Evolutionary conservation across 202 grass and related monocot species (phyloP).

Genomic region (Carex arenaria): DNA sequence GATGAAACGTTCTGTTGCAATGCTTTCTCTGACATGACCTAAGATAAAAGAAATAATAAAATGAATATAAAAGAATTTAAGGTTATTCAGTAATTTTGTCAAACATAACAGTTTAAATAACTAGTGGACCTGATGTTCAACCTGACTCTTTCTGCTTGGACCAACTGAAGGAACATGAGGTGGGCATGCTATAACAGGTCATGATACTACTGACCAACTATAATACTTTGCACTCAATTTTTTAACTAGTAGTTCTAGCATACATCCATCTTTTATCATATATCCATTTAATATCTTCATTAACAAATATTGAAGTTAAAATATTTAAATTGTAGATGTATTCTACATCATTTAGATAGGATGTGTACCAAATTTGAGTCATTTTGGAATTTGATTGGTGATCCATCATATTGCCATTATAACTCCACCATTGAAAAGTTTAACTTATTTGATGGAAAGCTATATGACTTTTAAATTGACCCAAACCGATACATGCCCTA

Average conservation of each 20-base stretch:
- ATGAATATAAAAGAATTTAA: constrained; percentile 1
- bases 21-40: constrained; percentile 45
- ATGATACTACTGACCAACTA: neutral
- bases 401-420: neutral
- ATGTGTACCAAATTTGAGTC: neutral
- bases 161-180: neutral
- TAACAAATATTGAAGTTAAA: neutral
- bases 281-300: neutral
- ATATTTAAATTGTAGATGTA: neutral
- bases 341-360: neutral
- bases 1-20: constrained; percentile 46
- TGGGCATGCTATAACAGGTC: neutral
- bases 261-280: neutral
- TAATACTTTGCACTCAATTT: neutral
- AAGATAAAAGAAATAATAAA: constrained; percentile 11
- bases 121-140: neutral
- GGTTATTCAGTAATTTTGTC: neutral
- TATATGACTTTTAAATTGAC: neutral
- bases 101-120: neutral
- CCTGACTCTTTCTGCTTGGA: neutral
- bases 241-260: neutral
- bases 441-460: neutral
- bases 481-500: neutral
- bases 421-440: neutral
- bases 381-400: neutral